Percentiles rank a stretch among this genome's conserved stretches.
phyloP scores from a whole-genome alignment of 2,329 filamentous ascomycete species.

The Hypoxylon sp. region DNA sequence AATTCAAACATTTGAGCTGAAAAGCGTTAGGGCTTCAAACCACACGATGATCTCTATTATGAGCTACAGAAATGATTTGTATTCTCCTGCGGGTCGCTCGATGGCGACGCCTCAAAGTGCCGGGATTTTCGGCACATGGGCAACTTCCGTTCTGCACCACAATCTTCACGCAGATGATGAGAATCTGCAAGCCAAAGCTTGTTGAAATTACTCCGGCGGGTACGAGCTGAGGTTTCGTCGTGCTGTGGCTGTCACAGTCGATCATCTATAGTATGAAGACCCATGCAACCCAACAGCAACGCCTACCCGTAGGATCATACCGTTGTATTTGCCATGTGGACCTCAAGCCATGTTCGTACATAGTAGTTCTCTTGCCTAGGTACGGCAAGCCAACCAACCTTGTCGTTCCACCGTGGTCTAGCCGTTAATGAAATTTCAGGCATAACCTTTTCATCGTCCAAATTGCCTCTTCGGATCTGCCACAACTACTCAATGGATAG shows the following conservation, averaged over 20 bases:
- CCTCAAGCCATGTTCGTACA: background rate
- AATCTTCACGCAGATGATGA: conserved; percentile 3
- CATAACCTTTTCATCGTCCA: conserved; percentile 5
- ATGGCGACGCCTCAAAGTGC: background rate
- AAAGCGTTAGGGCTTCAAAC: conserved; percentile 28
- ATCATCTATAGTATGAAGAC: conserved; percentile 14
- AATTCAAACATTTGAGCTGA: conserved; percentile 31
- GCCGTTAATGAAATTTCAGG: conserved; percentile 7
- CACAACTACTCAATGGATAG: conserved; percentile 6
- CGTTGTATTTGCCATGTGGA: conserved; percentile 15
- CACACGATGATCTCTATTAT: conserved; percentile 34
- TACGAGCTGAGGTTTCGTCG: conserved; percentile 9
- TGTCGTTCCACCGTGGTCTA: conserved; percentile 6
- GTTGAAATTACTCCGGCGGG: conserved; percentile 3
- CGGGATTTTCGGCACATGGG: conserved; percentile 9
- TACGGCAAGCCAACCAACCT: no score
- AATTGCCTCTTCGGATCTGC: conserved; percentile 16
- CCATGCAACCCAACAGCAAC: conserved; percentile 8
- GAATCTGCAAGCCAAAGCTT: conserved; percentile 10
- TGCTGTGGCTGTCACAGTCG: conserved; percentile 10
- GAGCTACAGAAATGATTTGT: conserved; percentile 9
- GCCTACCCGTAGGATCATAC: conserved; percentile 14
- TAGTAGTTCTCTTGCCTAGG: conserved; percentile 19
- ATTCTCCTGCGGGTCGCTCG: conserved; percentile 1
- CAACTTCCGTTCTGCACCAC: conserved; percentile 7